These are phyloP conservation scores for Onygenales sp. DNA, from an alignment of 2,329 filamentous ascomycete species.

Conservation along the genomic window DNA sequence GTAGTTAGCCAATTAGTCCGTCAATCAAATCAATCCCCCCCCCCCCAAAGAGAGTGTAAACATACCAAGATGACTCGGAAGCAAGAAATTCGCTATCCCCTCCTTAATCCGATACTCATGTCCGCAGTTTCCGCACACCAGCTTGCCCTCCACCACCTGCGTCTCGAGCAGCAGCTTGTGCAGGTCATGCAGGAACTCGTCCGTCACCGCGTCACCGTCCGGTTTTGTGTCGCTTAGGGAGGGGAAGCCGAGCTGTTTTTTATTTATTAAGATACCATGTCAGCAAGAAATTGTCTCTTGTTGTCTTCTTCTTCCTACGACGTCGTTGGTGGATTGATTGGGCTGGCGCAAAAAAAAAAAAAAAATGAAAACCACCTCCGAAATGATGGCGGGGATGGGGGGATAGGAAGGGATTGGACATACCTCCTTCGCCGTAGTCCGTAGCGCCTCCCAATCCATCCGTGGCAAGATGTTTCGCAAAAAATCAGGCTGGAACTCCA, in stretches of 20 bases:
- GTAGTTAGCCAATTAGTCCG: neutral
- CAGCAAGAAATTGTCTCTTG: too few species aligned
- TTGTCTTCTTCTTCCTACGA: too few species aligned
- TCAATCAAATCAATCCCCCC: neutral
- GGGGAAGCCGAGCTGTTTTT: conserved; percentile 64
- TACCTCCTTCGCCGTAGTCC: conserved; percentile 60
- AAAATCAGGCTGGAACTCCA: conserved; percentile 72
- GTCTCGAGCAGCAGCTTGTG: conserved; percentile 82
- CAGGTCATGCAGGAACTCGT: conserved; percentile 65
- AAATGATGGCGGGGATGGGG: neutral
- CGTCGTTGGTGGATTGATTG: too few species aligned
- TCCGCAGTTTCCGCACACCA: conserved; percentile 83
- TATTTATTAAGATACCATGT: neutral
- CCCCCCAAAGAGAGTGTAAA: neutral
- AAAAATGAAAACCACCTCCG: too few species aligned
- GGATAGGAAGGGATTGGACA: neutral
- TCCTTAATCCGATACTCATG: conserved; percentile 94
- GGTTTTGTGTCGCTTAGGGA: conserved; percentile 57
- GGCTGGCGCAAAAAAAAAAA: neutral
- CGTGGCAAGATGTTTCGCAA: conserved; percentile 77
- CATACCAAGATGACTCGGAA: conserved; percentile 75
- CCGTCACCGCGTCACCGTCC: conserved; percentile 50
- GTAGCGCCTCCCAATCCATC: conserved; percentile 78
- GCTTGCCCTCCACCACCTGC: conserved; percentile 74
- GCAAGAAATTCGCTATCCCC: conserved; percentile 89